Evolutionary conservation across 139 green algal species (phyloP), one percentile per base, ranked within the genome.

Genomic region (Gonium pectorale): DNA sequence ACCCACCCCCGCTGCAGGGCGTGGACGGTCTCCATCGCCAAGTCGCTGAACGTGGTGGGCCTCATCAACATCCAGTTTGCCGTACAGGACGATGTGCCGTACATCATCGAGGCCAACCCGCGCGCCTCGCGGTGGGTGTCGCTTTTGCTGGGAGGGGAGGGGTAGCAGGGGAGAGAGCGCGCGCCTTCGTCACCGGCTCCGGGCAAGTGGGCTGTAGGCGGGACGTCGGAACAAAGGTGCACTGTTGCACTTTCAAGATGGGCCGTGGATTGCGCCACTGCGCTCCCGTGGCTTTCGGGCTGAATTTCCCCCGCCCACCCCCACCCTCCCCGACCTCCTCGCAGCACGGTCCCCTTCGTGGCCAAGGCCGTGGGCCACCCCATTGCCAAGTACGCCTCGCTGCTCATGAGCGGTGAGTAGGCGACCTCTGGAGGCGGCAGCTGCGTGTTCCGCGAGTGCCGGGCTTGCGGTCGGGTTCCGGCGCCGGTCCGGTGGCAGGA

Each of bases 31-130:
- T 91, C 93, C 72, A 89, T 99, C 22, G 96, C 96, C 15, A 93
- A 92, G 74, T 95, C 90, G 74, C 95, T 99, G 19, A 92, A 95
- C 6, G 97, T 99, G 59, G 90, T 99, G 22, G 98, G 98, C 15
- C 93, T 99, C 44, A 98, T 99, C 92, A 99, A 99, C 93, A 97
- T 99, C 83, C 98, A 99, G 94, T 99, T 99, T 79, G 96, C 94
- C 24, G 92, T 99, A 31, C 89, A 96, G 86, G 94, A 92, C 71
- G 90, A 94, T 21, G 68, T 91, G 27, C 91, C 97, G 29, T 99
- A 98, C 93, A 99, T 99, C 90, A 99, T 99, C 62, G 97, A 99
- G 90, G 97, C 98, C 78, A 99, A 99, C 92, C 98, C 98, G 22
- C 94, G 97, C 44, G 97, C 98, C 0, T 98, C 94, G 0, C 91